phyloP scores from a whole-genome alignment of 2,329 filamentous ascomycete species.

The Fusarium stilboides region DNA sequence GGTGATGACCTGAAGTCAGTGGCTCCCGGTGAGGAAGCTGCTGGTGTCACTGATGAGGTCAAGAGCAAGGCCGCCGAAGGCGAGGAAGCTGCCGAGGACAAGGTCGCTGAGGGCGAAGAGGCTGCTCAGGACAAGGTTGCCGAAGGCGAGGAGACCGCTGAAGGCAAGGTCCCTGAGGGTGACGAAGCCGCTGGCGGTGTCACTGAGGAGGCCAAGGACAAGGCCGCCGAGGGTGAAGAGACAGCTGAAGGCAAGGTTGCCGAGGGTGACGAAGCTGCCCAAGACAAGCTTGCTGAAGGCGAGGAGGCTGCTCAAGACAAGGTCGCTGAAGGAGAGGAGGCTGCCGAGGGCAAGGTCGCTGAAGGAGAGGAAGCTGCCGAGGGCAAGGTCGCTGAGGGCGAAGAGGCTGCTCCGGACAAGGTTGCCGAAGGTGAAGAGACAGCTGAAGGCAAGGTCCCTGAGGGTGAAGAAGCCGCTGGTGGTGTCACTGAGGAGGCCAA shows the following conservation, averaged over 20 bases:
- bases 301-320: no score
- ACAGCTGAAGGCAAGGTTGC: no score
- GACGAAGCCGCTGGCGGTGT: conserved; percentile 12
- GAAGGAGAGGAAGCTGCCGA: background rate
- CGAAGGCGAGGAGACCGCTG: conserved; percentile 5
- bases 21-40: conserved; percentile 50
- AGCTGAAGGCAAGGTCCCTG: conserved; percentile 14
- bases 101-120: conserved; percentile 45
- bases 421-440: conserved; percentile 9
- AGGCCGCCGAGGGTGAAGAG: conserved; percentile 17
- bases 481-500: conserved; percentile 10
- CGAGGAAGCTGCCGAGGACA: conserved; percentile 28
- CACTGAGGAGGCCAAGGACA: no score
- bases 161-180: background rate
- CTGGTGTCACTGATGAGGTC: conserved; percentile 46
- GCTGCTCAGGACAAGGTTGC: conserved; percentile 7
- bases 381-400: conserved; percentile 10
- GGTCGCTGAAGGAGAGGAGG: no score
- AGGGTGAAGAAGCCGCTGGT: conserved; percentile 8
- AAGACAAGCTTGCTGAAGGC: no score
- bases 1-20: conserved; percentile 61
- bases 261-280: no score
- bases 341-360: no score
- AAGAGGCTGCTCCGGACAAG: conserved; percentile 8
- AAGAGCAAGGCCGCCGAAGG: conserved; percentile 39